A percentile compares a stretch with the other conserved stretches of the same genome.
phyloP scores from a whole-genome alignment of 495 filamentous ascomycete species.

The Trichocladium uniseriatum region DNA sequence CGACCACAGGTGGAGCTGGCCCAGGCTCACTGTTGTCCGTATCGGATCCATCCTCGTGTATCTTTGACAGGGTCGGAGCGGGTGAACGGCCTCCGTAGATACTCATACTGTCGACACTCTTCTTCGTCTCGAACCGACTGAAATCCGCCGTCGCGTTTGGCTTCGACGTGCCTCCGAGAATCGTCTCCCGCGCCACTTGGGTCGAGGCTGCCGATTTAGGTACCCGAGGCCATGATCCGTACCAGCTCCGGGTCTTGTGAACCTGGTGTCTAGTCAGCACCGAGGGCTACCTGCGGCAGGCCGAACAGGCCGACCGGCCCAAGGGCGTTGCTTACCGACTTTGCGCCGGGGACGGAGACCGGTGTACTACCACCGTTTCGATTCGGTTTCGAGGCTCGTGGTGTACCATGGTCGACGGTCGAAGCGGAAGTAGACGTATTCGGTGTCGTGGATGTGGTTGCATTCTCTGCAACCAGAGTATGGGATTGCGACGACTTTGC shows the following conservation, averaged over 20 bases:
- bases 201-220: slow-evolving; percentile 64
- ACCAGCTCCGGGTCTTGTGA: slow-evolving; percentile 54
- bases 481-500: slow-evolving; percentile 3
- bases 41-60: slow-evolving; percentile 2
- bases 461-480: background rate
- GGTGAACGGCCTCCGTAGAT: slow-evolving; percentile 19
- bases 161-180: slow-evolving; percentile 46
- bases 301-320: background rate
- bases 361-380: slow-evolving; percentile 1
- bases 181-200: slow-evolving; percentile 68
- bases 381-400: slow-evolving; percentile 1
- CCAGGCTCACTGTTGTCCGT: background rate
- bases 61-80: slow-evolving; percentile 21
- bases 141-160: slow-evolving; percentile 34
- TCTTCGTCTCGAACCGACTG: slow-evolving; percentile 38
- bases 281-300: background rate
- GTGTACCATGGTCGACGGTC: slow-evolving; percentile 1
- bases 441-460: background rate
- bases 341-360: slow-evolving; percentile 2
- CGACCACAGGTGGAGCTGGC: background rate
- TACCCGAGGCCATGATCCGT: slow-evolving; percentile 55
- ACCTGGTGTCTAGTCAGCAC: slow-evolving; percentile 27
- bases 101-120: slow-evolving; percentile 21
- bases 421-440: slow-evolving; percentile 1
- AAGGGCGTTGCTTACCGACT: slow-evolving; percentile 14